Evolutionary conservation across 352 stramenopile species (phyloP).

Genomic region (Nothophytophthora sp.): DNA sequence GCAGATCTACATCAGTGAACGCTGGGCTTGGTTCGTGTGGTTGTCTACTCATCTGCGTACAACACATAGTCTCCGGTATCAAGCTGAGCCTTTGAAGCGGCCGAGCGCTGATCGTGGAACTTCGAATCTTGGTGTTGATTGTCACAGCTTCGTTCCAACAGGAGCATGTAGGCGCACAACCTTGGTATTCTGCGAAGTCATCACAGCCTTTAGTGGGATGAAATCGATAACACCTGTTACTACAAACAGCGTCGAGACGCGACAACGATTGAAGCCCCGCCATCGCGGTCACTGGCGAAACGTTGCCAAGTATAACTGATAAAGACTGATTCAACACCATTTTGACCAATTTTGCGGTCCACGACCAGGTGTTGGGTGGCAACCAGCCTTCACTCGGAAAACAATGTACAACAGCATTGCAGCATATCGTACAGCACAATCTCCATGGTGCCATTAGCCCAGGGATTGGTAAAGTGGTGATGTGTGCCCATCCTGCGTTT

Average conservation of each 20-base stretch:
- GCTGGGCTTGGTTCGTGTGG: slow-evolving; percentile 9
- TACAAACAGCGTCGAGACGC: too few relatives aligned
- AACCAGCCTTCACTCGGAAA: slow-evolving; percentile 17
- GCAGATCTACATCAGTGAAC: slow-evolving; percentile 17
- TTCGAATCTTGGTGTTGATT: background rate
- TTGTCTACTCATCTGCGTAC: slow-evolving; percentile 20
- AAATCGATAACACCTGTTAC: slow-evolving; percentile 1
- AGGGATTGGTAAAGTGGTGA: slow-evolving; percentile 41
- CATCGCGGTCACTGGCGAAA: slow-evolving; percentile 29
- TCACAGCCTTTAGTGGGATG: background rate
- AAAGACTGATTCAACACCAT: slow-evolving; percentile 22
- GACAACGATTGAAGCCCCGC: slow-evolving; percentile 6
- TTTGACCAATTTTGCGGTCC: slow-evolving; percentile 21
- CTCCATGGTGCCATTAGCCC: slow-evolving; percentile 41
- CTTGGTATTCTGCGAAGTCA: background rate
- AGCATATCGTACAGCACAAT: slow-evolving; percentile 29
- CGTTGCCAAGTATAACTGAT: slow-evolving; percentile 15
- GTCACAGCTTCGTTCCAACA: background rate
- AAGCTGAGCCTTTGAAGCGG: slow-evolving; percentile 13
- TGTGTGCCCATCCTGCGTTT: slow-evolving; percentile 6
- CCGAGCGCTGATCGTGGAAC: slow-evolving; percentile 6
- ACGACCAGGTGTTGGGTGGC: slow-evolving; percentile 7
- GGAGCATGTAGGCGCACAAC: background rate
- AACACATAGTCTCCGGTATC: slow-evolving; percentile 19
- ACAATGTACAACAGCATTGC: slow-evolving; percentile 4